Evolutionary conservation across 257 asterid genomes (phyloP).

Genomic region (Solanum sparsipilum): DNA sequence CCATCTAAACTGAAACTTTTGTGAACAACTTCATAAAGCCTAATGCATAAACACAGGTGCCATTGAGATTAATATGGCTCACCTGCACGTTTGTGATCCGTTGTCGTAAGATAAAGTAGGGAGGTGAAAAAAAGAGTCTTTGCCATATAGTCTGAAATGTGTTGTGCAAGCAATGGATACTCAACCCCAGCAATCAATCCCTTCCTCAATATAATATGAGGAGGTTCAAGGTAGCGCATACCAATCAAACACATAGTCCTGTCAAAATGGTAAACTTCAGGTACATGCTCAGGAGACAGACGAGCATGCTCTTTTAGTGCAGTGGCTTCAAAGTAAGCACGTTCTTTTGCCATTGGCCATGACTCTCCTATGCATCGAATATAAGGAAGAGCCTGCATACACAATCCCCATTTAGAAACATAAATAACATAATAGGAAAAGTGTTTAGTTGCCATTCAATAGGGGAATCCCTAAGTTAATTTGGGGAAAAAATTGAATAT

Average conservation of each 20-base stretch:
- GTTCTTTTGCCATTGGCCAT: constrained; percentile 98
- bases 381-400: constrained; percentile 83
- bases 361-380: constrained; percentile 89
- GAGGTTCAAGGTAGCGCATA: constrained; percentile 90
- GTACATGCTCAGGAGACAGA: constrained; percentile 70
- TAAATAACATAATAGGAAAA: background rate
- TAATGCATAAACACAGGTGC: background rate
- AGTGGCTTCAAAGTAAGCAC: constrained; percentile 78
- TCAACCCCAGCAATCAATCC: constrained; percentile 79
- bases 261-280: constrained; percentile 94
- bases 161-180: constrained; percentile 85
- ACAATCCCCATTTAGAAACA: constrained; percentile 1
- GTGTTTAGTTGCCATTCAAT: background rate
- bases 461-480: background rate
- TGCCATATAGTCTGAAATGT: constrained; percentile 78
- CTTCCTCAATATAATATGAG: constrained; percentile 84
- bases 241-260: constrained; percentile 80
- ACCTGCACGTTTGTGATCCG: constrained; percentile 86
- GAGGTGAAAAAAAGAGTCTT: constrained; percentile 80
- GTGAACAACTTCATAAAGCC: background rate
- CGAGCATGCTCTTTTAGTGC: constrained; percentile 62
- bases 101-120: constrained; percentile 75
- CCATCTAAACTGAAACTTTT: background rate
- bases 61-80: background rate
- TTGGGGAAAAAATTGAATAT: background rate